These are phyloP conservation scores for Wallacemonas sp. DNA, from an alignment of 208 protist genomes.

Conservation along the genomic window DNA sequence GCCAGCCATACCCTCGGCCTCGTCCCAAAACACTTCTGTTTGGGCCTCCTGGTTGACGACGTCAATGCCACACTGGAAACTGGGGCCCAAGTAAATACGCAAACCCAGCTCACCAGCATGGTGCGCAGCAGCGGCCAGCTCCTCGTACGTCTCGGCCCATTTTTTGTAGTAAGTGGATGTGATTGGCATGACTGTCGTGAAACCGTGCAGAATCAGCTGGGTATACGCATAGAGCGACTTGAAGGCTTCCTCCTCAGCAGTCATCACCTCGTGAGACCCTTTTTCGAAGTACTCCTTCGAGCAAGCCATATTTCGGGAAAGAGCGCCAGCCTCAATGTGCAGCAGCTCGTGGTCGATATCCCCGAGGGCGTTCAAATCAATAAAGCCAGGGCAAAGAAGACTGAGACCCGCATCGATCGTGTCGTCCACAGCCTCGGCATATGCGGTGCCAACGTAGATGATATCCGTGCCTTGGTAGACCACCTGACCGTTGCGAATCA, in stretches of 20 bases:
- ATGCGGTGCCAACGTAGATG: background rate
- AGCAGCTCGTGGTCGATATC: constrained; percentile 13
- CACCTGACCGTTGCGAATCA: constrained; percentile 8
- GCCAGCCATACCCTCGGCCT: constrained; percentile 3
- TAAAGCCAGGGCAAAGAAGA: constrained; percentile 10
- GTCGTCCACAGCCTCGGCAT: constrained; percentile 2
- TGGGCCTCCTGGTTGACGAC: background rate
- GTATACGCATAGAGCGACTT: constrained; percentile 11
- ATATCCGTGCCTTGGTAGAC: constrained; percentile 9
- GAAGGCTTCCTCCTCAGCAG: constrained; percentile 11
- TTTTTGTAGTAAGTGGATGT: constrained; percentile 16
- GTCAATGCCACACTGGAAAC: constrained; percentile 8
- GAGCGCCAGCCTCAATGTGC: constrained; percentile 7
- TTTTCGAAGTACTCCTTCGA: constrained; percentile 13
- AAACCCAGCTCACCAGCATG: constrained; percentile 9
- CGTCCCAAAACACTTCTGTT: constrained; percentile 10
- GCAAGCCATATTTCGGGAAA: constrained; percentile 1
- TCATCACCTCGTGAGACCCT: constrained; percentile 10
- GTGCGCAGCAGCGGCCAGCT: constrained; percentile 12
- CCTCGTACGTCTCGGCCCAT: constrained; percentile 14
- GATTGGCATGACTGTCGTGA: constrained; percentile 12
- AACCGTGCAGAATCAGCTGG: constrained; percentile 11
- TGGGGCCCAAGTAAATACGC: constrained; percentile 12
- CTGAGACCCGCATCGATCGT: constrained; percentile 14
- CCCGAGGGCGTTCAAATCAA: constrained; percentile 8